phyloP scores from a whole-genome alignment of 225 moss, liverwort and hornwort genomes.

The Polytrichum commune region DNA sequence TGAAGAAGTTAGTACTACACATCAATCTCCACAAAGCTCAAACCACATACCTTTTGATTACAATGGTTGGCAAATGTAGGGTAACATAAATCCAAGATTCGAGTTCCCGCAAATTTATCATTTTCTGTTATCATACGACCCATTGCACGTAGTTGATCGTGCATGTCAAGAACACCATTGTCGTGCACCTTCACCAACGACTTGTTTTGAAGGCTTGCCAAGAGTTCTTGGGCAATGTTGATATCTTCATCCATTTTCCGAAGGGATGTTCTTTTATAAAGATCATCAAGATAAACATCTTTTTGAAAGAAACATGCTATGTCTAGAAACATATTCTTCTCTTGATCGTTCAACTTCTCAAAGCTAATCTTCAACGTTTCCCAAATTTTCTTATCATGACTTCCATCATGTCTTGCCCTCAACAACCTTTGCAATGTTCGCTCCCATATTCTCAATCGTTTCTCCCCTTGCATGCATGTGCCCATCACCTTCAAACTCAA shows the following conservation, averaged over 20 bases:
- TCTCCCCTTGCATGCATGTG: neutral
- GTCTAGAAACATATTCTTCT: slow-evolving; percentile 1
- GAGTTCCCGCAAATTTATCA: neutral
- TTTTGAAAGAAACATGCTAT: neutral
- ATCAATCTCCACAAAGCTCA: neutral
- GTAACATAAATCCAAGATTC: neutral
- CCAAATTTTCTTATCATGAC: slow-evolving; percentile 6
- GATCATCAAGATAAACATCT: neutral
- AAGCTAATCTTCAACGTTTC: slow-evolving; percentile 1
- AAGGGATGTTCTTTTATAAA: neutral
- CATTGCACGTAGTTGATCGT: slow-evolving; percentile 2
- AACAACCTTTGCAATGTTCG: neutral
- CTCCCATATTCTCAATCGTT: slow-evolving; percentile 6
- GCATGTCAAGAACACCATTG: neutral
- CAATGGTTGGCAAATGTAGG: neutral
- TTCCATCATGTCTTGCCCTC: slow-evolving; percentile 4
- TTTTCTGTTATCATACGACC: neutral
- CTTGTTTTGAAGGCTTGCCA: slow-evolving; percentile 1
- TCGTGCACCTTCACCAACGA: neutral
- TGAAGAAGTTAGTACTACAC: neutral
- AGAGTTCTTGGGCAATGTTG: neutral
- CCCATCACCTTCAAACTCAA: slow-evolving; percentile 12
- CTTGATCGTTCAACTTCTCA: slow-evolving; percentile 2
- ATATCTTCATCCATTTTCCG: neutral
- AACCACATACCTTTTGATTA: neutral